A percentile compares a stretch with the other conserved stretches of the same genome.
Conservation (phyloP, 2,329 filamentous ascomycete species). For the Apiospora arundinis region DNA sequence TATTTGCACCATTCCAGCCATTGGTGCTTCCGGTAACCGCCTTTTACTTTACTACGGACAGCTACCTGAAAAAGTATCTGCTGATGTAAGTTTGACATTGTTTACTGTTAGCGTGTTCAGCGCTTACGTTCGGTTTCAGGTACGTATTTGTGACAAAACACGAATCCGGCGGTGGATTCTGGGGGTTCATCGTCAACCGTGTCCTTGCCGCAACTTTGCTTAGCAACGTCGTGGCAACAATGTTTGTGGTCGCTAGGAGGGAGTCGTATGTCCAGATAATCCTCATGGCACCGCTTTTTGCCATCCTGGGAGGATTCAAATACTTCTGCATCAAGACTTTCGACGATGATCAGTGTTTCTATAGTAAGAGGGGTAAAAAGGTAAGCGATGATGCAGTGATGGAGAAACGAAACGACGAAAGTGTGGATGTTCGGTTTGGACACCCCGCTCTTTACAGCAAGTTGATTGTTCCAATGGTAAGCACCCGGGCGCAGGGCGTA, state of each 20-base stretch:
- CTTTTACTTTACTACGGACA: slow-evolving; percentile 87
- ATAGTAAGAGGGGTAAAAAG: slow-evolving; percentile 58
- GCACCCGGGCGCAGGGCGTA: slow-evolving; percentile 82
- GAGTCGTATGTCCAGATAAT: slow-evolving; percentile 73
- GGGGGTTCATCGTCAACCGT: slow-evolving; percentile 95
- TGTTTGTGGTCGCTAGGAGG: slow-evolving; percentile 74
- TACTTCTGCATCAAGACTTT: slow-evolving; percentile 78
- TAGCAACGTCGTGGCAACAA: slow-evolving; percentile 77
- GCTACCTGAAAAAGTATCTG: slow-evolving; percentile 92
- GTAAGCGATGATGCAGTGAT: slow-evolving; percentile 53
- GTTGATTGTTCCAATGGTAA: slow-evolving; percentile 94
- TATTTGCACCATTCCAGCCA: slow-evolving; percentile 85
- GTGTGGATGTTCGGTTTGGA: slow-evolving; percentile 77
- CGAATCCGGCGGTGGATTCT: slow-evolving; percentile 91
- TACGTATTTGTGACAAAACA: slow-evolving; percentile 98
- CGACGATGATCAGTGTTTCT: slow-evolving; percentile 81
- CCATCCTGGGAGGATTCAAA: slow-evolving; percentile 85
- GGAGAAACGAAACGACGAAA: slow-evolving; percentile 63
- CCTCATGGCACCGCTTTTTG: slow-evolving; percentile 78
- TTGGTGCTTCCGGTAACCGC: slow-evolving; percentile 85
- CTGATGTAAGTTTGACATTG: slow-evolving; percentile 72
- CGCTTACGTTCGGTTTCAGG: slow-evolving; percentile 65
- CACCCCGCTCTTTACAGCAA: slow-evolving; percentile 89
- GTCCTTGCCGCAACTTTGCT: slow-evolving; percentile 82
- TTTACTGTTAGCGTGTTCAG: slow-evolving; percentile 83